Evolutionary conservation across 768 basidiomycete genomes (phyloP), one percentile per base, ranked within the genome.

Genomic region (Leucocoprinus sp.): DNA sequence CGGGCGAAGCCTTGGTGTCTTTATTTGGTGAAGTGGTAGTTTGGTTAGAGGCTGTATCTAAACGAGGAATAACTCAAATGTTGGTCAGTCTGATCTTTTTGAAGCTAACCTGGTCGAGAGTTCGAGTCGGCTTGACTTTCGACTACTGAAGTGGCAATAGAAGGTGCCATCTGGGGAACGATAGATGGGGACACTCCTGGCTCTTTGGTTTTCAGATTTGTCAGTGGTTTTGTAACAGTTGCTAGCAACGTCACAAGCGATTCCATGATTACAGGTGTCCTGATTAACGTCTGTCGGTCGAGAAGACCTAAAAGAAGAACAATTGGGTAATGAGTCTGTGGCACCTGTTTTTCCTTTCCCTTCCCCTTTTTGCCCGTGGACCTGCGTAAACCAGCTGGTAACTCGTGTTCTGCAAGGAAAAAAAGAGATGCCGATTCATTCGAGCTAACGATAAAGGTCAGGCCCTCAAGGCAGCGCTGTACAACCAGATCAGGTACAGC

Each of bases 341-440:
- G 70, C 2, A 68, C 67, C 54, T 82, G 84, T 56, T 86, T 91
- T 59, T 97, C 93, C 62, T 96, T 97, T 17, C 91, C 93, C 64
- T 96, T 97, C 7, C 92, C 93, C 63, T 96, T 96, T 64, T 85
- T 89, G 15, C 76, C 76, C 5, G 72, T 64, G 9, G 70, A 62
- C 53, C 80, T 77, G 51, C 80, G 79, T 12, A 93, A 72, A 36
- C 85, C 84, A n/a, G 72, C 73, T 5, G 86, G 83, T 26, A 92
- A 69, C 53, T 99, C 96, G 53, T 97, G 92, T 62, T 99, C 96
- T 1, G 83, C 88, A 49, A 99, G 72, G 79, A 99, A 98, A 74
- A 93, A 98, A 14, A 90, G 64, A 0, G 93, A 85, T 1, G 89
- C 87, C 14, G 76, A 61, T 49, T 91, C 84, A 59, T 96, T 98